Evolutionary conservation across 441 rosid genomes (phyloP).

Genomic region (Populus trichocarpa): DNA sequence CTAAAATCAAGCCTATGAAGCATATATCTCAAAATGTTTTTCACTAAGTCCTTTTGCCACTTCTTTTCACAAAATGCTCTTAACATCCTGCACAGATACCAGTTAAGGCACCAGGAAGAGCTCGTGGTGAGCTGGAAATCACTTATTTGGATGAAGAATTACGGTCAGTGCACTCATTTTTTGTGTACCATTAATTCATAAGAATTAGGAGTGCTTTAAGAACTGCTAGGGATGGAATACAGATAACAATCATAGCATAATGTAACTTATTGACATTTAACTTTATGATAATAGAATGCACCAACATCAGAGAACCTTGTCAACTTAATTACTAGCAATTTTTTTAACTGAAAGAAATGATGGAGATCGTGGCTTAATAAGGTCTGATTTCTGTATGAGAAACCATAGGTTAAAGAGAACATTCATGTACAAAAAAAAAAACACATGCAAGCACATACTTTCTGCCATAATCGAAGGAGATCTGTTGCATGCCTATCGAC

Average conservation of each 20-base stretch:
- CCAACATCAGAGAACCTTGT: too few species aligned
- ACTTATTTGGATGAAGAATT: conserved; percentile 89
- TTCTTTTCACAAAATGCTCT: background rate
- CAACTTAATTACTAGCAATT: background rate
- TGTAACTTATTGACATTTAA: too few species aligned
- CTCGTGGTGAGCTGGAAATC: conserved; percentile 84
- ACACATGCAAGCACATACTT: background rate
- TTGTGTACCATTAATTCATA: background rate
- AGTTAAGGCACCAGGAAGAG: conserved; percentile 74
- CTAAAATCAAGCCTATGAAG: background rate
- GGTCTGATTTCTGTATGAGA: background rate
- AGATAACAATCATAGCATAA: too few species aligned
- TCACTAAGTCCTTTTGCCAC: background rate
- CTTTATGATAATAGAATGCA: too few species aligned
- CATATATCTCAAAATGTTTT: background rate
- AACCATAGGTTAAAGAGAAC: background rate
- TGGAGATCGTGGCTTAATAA: background rate
- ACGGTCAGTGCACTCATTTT: conserved; percentile 39
- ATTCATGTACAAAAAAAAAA: background rate
- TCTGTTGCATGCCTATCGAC: background rate
- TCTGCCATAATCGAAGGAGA: background rate
- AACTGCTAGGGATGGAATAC: background rate
- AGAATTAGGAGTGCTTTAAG: background rate
- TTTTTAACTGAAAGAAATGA: background rate
- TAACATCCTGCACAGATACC: conserved; percentile 52